A percentile compares a stretch with the other conserved stretches of the same genome.
phyloP scores from a whole-genome alignment of 2,329 filamentous ascomycete species.

The Monosporascus cannonballus region DNA sequence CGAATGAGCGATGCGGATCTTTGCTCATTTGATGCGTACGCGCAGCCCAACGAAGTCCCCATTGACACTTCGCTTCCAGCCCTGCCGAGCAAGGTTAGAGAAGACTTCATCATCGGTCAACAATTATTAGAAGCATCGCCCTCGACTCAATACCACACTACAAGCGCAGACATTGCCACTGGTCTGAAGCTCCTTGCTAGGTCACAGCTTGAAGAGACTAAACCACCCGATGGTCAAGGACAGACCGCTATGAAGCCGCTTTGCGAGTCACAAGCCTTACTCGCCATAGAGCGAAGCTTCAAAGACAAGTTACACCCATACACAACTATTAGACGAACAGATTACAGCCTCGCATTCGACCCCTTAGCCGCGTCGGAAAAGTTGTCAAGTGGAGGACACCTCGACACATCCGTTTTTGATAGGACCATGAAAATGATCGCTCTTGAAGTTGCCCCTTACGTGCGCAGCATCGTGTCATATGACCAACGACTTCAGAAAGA shows the following conservation, averaged over 20 bases:
- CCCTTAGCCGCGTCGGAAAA: conserved; percentile 49
- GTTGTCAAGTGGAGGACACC: conserved; percentile 31
- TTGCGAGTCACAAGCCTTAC: conserved; percentile 13
- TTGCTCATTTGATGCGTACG: conserved; percentile 44
- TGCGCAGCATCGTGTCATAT: conserved; percentile 76
- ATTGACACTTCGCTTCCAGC: conserved; percentile 60
- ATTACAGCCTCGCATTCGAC: conserved; percentile 55
- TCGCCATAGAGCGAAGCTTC: conserved; percentile 33
- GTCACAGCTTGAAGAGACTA: conserved; percentile 7
- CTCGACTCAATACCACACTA: conserved; percentile 23
- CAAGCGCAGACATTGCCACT: conserved; percentile 25
- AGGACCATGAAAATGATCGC: conserved; percentile 59
- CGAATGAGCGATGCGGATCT: conserved; percentile 62
- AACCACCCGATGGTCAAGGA: not conserved
- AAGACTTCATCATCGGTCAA: conserved; percentile 46
- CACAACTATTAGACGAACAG: conserved; percentile 36
- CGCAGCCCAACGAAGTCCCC: conserved; percentile 30
- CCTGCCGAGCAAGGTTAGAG: conserved; percentile 38
- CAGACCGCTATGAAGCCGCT: conserved; percentile 5
- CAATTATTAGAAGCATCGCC: conserved; percentile 41
- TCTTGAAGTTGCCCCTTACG: conserved; percentile 79
- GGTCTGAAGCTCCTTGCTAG: conserved; percentile 28
- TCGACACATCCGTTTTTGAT: conserved; percentile 72
- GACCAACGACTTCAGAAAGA: conserved; percentile 67
- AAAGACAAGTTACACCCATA: conserved; percentile 14